Percentiles rank a stretch among this genome's conserved stretches.
phyloP scores from a whole-genome alignment of 768 basidiomycete species.

The Pleurotus sapidus region DNA sequence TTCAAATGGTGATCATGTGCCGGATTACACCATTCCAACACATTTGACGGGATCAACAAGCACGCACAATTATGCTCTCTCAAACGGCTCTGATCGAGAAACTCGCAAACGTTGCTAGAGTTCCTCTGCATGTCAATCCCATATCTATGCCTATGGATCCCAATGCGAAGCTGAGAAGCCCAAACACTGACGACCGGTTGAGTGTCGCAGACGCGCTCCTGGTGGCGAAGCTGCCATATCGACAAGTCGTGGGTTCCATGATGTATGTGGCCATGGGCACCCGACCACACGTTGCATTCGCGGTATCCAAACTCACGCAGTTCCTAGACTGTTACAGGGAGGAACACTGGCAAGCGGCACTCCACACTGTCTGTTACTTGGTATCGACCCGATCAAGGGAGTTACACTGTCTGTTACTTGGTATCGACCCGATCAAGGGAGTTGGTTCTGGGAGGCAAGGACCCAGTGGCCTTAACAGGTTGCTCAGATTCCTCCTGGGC shows the following conservation, averaged over 20 bases:
- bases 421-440: background rate
- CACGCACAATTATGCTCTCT: slow-evolving; percentile 16
- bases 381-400: background rate
- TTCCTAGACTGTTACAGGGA: slow-evolving; percentile 22
- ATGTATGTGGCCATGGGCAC: slow-evolving; percentile 18
- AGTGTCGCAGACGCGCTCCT: background rate
- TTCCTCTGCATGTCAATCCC: slow-evolving; percentile 14
- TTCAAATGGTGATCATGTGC: too few relatives aligned
- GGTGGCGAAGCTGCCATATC: background rate
- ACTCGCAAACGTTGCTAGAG: slow-evolving; percentile 15
- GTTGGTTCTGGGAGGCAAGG: slow-evolving; percentile 9
- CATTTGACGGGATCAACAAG: slow-evolving; percentile 18
- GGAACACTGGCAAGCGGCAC: background rate
- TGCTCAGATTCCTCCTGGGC: slow-evolving; percentile 14
- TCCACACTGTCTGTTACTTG: background rate
- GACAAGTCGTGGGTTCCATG: slow-evolving; percentile 13
- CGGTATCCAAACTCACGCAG: slow-evolving; percentile 21
- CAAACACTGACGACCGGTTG: background rate
- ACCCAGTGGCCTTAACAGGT: slow-evolving; percentile 4
- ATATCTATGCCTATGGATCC: slow-evolving; percentile 24
- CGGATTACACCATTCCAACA: too few relatives aligned
- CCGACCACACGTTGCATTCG: slow-evolving; percentile 21
- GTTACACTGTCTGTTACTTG: background rate
- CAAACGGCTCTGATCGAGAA: slow-evolving; percentile 24
- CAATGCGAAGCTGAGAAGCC: slow-evolving; percentile 8